phyloP scores from a whole-genome alignment of 345 rosid genomes.

The Bruguiera sexangula region DNA sequence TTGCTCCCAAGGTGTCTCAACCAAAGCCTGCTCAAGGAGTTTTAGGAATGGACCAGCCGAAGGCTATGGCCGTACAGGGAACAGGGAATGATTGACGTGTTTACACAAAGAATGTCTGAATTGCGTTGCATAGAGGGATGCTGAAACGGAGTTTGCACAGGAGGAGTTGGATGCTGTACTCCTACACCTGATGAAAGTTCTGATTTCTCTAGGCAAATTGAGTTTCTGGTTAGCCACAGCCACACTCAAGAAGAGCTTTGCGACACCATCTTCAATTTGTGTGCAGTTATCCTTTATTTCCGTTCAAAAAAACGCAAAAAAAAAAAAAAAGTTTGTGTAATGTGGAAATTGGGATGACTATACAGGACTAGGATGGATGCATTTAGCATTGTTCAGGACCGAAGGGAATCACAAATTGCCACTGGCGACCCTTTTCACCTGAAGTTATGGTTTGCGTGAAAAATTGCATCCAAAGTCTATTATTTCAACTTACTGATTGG shows the following conservation, averaged over 20 bases:
- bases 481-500: no score
- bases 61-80: slow-evolving; percentile 65
- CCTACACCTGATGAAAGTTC: slow-evolving; percentile 74
- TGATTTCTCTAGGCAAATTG: slow-evolving; percentile 66
- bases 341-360: slow-evolving; percentile 15
- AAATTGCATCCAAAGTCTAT: slow-evolving; percentile 2
- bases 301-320: no score
- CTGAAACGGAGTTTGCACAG: slow-evolving; percentile 86
- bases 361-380: slow-evolving; percentile 92
- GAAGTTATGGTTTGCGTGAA: slow-evolving; percentile 97
- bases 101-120: slow-evolving; percentile 64
- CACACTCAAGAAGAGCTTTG: slow-evolving; percentile 92
- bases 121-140: slow-evolving; percentile 78
- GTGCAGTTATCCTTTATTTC: slow-evolving; percentile 46
- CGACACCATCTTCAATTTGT: slow-evolving; percentile 89
- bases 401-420: slow-evolving; percentile 85
- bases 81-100: slow-evolving; percentile 54
- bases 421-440: slow-evolving; percentile 81
- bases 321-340: background rate
- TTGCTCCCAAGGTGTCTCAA: slow-evolving; percentile 62
- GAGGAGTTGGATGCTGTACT: slow-evolving; percentile 78
- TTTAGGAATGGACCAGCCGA: slow-evolving; percentile 71
- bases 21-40: slow-evolving; percentile 71
- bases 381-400: slow-evolving; percentile 72
- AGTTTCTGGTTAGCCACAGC: slow-evolving; percentile 92